A percentile compares a stretch with the other conserved stretches of the same genome.
Conservation (phyloP, 2,329 filamentous ascomycete species). For the Penicillium verrucosum region DNA sequence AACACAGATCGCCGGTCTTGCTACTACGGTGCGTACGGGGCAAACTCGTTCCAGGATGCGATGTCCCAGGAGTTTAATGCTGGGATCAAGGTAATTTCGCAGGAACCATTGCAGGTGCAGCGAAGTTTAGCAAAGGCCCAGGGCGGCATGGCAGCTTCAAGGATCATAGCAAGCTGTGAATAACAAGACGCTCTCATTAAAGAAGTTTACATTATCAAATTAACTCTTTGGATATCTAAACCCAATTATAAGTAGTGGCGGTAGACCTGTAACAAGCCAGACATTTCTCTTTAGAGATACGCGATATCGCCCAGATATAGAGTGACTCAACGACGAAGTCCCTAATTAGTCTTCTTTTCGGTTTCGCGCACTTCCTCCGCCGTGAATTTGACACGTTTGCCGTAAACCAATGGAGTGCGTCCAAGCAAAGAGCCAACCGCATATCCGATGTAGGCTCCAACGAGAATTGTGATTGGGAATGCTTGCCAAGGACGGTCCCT, state of each 20-base stretch:
- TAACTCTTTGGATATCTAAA: background rate
- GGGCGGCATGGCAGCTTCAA: slow-evolving; percentile 21
- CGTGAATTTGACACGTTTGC: slow-evolving; percentile 36
- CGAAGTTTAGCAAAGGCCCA: slow-evolving; percentile 16
- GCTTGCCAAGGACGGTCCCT: slow-evolving; percentile 97
- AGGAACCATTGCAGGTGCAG: slow-evolving; percentile 19
- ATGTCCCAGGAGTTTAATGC: slow-evolving; percentile 15
- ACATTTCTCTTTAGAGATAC: background rate
- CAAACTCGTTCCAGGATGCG: slow-evolving; percentile 51
- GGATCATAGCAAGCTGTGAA: slow-evolving; percentile 17
- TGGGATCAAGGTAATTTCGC: slow-evolving; percentile 16
- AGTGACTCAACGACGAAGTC: background rate
- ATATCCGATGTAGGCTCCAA: slow-evolving; percentile 77
- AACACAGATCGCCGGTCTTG: slow-evolving; percentile 49
- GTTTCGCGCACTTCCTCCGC: slow-evolving; percentile 18
- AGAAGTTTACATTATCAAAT: slow-evolving; percentile 15
- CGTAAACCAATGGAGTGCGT: slow-evolving; percentile 32
- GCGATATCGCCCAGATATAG: background rate
- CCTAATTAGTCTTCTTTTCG: slow-evolving; percentile 22
- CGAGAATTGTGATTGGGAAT: slow-evolving; percentile 90
- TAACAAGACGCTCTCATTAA: background rate
- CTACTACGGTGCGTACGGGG: slow-evolving; percentile 52
- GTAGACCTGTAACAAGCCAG: background rate
- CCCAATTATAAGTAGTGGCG: background rate
- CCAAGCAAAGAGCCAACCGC: slow-evolving; percentile 53